These are phyloP conservation scores for Linderina pennispora DNA, from an alignment of 192 early-diverging fungal genomes.

Conservation along the genomic window DNA sequence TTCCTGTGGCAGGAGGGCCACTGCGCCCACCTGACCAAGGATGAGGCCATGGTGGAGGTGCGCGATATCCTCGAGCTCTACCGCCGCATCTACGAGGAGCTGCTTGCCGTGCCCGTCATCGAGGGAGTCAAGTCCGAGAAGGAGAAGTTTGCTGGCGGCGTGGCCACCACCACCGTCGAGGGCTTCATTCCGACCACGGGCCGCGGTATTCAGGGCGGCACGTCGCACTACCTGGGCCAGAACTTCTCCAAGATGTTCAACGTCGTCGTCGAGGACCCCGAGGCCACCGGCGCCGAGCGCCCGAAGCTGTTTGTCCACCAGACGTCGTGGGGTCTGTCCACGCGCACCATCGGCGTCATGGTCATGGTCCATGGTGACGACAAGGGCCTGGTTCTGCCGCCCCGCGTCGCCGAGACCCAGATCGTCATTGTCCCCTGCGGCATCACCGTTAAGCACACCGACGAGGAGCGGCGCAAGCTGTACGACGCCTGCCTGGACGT, in stretches of 20 bases:
- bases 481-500: constrained; percentile 66
- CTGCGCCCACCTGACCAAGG: constrained; percentile 88
- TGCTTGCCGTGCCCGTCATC: constrained; percentile 94
- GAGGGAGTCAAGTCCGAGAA: constrained; percentile 97
- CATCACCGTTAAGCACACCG: constrained; percentile 78
- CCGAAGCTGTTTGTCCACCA: constrained; percentile 89
- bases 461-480: constrained; percentile 63
- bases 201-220: constrained; percentile 97
- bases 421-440: constrained; percentile 92
- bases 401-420: constrained; percentile 84
- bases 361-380: constrained; percentile 99
- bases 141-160: constrained; percentile 98
- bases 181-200: constrained; percentile 96
- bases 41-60: constrained; percentile 83
- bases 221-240: constrained; percentile 98
- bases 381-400: constrained; percentile 97
- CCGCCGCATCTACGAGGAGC: constrained; percentile 93
- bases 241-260: constrained; percentile 99
- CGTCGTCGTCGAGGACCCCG: constrained; percentile 85
- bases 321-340: constrained; percentile 98
- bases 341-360: constrained; percentile 97
- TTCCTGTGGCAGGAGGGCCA: constrained; percentile 99
- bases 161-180: constrained; percentile 97
- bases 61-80: constrained; percentile 89
- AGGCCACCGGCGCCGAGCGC: constrained; percentile 47